Evolutionary conservation across 169 alveolate species (phyloP), one percentile per base, ranked within the genome.

Genomic region (Plasmodium vivax): DNA sequence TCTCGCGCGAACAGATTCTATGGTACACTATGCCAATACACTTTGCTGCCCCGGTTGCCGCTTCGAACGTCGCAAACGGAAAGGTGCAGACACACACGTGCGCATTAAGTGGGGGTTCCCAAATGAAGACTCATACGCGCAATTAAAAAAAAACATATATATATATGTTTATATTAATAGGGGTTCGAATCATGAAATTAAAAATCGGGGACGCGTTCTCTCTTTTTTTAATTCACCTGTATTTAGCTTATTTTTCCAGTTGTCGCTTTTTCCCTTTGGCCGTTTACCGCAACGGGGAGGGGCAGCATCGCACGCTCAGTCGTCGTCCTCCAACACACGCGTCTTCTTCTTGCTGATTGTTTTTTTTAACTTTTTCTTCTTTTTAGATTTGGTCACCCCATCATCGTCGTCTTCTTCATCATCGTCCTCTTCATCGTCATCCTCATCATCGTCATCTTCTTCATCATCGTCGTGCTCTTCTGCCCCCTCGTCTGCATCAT

Each of bases 291-390:
- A 36, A 36, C 32, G 62, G 36, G 62, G 36, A 43, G 16, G 32
- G 36, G 43, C 7, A 81, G 62, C 54, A n/a, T 75, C 34, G n/a
- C 83, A 7, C 34, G 27, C 27, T 32, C 14, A 19, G 77, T 83
- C 43, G 7, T 83, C 81, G 10, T 83, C 91, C 38, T 56, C 91
- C 41, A 58, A 23, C 30, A 38, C 73, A 51, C 62, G 62, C 2
- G 81, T n/a, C 43, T n/a, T 23, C 58, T 4, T 83, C 92, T 5
- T 83, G 82, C 14, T 83, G 82, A 16, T 83, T 80, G 6, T 62
- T 80, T 5, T 83, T 80, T 1, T 83, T 68, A 8, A 62, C 81
- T 0, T 83, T 68, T 1, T 62, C 82, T 16, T 68, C 93, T 3
- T 82, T 3, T 84, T 74, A 6, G 73, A 81, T 2, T 41, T 82